These are phyloP conservation scores for Pythium sp. DNA, from an alignment of 352 stramenopile species.

Conservation along the genomic window DNA sequence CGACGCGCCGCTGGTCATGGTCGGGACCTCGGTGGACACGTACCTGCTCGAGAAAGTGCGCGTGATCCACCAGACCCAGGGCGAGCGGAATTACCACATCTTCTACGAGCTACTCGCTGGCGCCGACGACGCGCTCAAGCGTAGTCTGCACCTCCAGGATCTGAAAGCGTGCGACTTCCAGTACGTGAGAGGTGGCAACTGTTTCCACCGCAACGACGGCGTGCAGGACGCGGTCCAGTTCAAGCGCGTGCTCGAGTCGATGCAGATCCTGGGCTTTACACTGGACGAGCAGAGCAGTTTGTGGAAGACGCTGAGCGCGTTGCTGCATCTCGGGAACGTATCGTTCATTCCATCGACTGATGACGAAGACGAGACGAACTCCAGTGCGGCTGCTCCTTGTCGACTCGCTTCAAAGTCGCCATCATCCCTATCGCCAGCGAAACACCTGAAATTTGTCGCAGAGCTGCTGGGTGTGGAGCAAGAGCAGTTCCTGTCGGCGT, in stretches of 20 bases:
- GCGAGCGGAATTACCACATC: slow-evolving; percentile 81
- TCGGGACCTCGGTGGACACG: slow-evolving; percentile 73
- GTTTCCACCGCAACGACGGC: slow-evolving; percentile 64
- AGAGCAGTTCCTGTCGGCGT: slow-evolving; percentile 42
- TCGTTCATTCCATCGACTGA: slow-evolving; percentile 57
- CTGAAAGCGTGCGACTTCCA: slow-evolving; percentile 46
- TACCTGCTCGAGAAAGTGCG: slow-evolving; percentile 94
- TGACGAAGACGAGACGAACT: slow-evolving; percentile 49
- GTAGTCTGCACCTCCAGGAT: slow-evolving; percentile 34
- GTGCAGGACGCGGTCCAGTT: slow-evolving; percentile 68
- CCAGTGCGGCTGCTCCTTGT: slow-evolving; percentile 33
- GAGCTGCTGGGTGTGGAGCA: slow-evolving; percentile 45
- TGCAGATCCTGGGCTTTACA: slow-evolving; percentile 73
- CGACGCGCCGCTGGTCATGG: slow-evolving; percentile 44
- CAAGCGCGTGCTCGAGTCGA: slow-evolving; percentile 55
- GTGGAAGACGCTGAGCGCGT: slow-evolving; percentile 64
- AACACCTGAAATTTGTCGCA: slow-evolving; percentile 43
- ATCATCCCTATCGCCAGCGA: slow-evolving; percentile 33
- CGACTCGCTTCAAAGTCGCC: slow-evolving; percentile 28
- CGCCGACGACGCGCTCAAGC: slow-evolving; percentile 45
- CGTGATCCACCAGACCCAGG: slow-evolving; percentile 67
- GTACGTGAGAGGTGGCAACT: slow-evolving; percentile 68
- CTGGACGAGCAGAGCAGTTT: slow-evolving; percentile 54
- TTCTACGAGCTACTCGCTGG: slow-evolving; percentile 78
- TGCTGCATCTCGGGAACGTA: slow-evolving; percentile 86